phyloP scores from a whole-genome alignment of 2,329 filamentous ascomycete species.

The Endoconidiophora polonica region DNA sequence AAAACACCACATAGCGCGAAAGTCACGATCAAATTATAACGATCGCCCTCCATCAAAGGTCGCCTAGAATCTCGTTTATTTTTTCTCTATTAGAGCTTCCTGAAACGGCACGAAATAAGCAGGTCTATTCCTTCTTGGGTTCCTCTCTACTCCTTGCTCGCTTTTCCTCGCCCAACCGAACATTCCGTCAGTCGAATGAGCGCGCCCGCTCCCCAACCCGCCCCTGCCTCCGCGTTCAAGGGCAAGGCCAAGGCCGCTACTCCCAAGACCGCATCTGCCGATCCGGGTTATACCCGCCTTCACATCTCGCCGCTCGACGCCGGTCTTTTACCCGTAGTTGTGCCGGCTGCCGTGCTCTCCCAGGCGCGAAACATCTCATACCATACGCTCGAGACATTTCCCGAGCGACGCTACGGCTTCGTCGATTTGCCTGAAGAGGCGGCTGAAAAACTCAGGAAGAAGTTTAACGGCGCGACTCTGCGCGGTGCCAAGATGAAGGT shows the following conservation, averaged over 20 bases:
- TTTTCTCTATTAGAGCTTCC: background rate
- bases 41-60: background rate
- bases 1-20: no score
- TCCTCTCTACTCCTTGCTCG: background rate
- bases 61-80: background rate
- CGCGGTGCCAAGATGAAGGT: slow-evolving; percentile 75
- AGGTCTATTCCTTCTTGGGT: background rate
- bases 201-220: slow-evolving; percentile 3
- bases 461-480: slow-evolving; percentile 71
- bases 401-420: slow-evolving; percentile 80
- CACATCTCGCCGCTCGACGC: slow-evolving; percentile 79
- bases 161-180: background rate
- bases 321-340: slow-evolving; percentile 52
- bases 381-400: slow-evolving; percentile 71
- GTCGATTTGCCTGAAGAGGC: slow-evolving; percentile 66
- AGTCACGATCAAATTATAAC: no score
- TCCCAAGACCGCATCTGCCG: slow-evolving; percentile 3
- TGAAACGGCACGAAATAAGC: no score
- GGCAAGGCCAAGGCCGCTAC: slow-evolving; percentile 5
- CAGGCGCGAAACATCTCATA: slow-evolving; percentile 71
- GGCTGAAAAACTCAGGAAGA: slow-evolving; percentile 81
- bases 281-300: slow-evolving; percentile 26
- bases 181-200: background rate
- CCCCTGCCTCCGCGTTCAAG: slow-evolving; percentile 1
- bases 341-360: slow-evolving; percentile 50